Conservation (phyloP, 2,329 filamentous ascomycete genomes). For the Calcarisporium arbuscula region DNA sequence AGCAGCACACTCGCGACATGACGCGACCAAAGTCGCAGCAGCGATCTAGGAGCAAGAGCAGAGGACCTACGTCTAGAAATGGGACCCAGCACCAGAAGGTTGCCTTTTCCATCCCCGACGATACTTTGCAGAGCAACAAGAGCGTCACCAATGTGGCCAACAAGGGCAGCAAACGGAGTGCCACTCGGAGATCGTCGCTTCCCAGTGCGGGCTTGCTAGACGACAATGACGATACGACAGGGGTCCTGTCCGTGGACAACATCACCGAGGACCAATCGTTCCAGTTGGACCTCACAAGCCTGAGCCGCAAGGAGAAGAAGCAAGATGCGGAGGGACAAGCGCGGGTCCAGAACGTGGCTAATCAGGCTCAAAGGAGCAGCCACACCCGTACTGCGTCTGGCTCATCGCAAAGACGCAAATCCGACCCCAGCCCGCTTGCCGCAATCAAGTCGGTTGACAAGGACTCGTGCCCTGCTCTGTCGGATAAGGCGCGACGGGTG, state of each 20-base stretch:
- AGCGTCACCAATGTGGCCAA: conserved; percentile 29
- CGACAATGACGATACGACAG: conserved; percentile 29
- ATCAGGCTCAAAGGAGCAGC: conserved; percentile 18
- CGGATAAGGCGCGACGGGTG: conserved; percentile 44
- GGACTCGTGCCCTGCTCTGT: conserved; percentile 39
- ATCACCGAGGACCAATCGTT: conserved; percentile 27
- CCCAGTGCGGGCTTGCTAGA: conserved; percentile 20
- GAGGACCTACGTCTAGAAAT: conserved; percentile 16
- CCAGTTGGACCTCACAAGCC: conserved; percentile 21
- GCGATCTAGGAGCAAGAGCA: conserved; percentile 21
- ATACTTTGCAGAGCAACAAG: conserved; percentile 20
- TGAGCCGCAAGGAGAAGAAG: conserved; percentile 11
- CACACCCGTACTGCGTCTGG: too few relatives aligned
- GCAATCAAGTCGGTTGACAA: conserved; percentile 18
- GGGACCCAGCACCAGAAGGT: conserved; percentile 27
- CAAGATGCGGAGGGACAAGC: conserved; percentile 14
- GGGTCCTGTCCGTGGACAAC: conserved; percentile 25
- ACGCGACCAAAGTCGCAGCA: conserved; percentile 16
- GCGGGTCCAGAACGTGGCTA: conserved; percentile 13
- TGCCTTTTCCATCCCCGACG: conserved; percentile 35
- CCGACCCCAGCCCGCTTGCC: conserved; percentile 14
- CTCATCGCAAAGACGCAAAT: too few relatives aligned
- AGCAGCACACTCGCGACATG: conserved; percentile 19
- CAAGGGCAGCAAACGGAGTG: conserved; percentile 36
- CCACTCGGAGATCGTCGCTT: conserved; percentile 13